Conservation (phyloP, 192 early-diverging fungal species). For the Allomyces macrogynus region DNA sequence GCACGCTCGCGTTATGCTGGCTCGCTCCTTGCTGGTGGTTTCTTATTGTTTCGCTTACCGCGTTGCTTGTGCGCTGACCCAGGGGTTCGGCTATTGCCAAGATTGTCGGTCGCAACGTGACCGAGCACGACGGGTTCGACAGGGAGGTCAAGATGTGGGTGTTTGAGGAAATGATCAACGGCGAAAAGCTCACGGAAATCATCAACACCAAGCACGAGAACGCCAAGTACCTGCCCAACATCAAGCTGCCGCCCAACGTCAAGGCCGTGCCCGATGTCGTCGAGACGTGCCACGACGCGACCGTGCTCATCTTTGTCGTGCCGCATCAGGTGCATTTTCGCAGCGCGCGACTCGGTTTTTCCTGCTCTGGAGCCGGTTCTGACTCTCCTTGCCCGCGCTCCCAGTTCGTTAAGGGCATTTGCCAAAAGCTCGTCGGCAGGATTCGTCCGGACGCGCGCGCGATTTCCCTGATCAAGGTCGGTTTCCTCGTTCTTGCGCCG, state of each 20-base stretch:
- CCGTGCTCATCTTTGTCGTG: slow-evolving; percentile 82
- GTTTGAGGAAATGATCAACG: slow-evolving; percentile 73
- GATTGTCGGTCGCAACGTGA: slow-evolving; percentile 74
- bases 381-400: not conserved
- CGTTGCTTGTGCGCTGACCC: slow-evolving; percentile 3
- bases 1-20: not conserved
- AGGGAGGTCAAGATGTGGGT: slow-evolving; percentile 81
- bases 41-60: not conserved
- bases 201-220: slow-evolving; percentile 91
- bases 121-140: slow-evolving; percentile 40
- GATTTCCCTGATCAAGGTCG: slow-evolving; percentile 76
- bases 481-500: not conserved
- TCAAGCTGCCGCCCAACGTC: slow-evolving; percentile 66
- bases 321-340: slow-evolving; percentile 54
- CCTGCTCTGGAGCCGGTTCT: not conserved
- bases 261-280: slow-evolving; percentile 64
- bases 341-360: not conserved
- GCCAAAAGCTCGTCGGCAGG: slow-evolving; percentile 58
- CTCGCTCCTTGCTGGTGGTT: not conserved
- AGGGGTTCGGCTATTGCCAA: slow-evolving; percentile 88
- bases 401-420: slow-evolving; percentile 61
- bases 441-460: slow-evolving; percentile 54
- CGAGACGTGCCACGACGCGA: slow-evolving; percentile 57
- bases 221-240: slow-evolving; percentile 70
- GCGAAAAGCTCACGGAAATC: slow-evolving; percentile 69